Conservation (phyloP, 306 rosid genomes). For the Myrica gale region DNA sequence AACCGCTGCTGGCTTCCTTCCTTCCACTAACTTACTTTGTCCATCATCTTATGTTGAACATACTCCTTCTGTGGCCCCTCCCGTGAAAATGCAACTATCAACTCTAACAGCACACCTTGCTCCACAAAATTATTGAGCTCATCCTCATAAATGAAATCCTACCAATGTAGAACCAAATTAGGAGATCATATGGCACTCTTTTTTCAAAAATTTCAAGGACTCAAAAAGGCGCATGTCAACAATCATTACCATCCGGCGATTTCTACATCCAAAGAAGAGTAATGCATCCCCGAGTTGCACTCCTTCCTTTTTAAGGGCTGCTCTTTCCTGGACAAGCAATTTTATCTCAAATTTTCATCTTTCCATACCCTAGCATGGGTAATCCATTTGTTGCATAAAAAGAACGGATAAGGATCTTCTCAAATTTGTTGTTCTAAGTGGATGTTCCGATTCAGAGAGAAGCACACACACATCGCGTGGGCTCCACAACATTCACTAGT, state of each 20-base stretch:
- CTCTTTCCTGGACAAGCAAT: constrained; percentile 68
- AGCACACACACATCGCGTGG: no score
- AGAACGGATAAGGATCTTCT: not conserved
- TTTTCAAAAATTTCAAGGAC: constrained; percentile 8
- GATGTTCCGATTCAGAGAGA: no score
- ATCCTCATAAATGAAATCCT: constrained; percentile 93
- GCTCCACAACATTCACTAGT: no score
- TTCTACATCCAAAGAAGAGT: constrained; percentile 93
- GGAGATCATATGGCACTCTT: constrained; percentile 22
- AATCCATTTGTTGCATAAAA: constrained; percentile 17
- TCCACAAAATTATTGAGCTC: constrained; percentile 76
- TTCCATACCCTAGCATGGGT: not conserved
- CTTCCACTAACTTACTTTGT: constrained; percentile 50
- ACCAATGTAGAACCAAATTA: constrained; percentile 26
- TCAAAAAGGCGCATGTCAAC: constrained; percentile 12
- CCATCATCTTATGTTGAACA: constrained; percentile 85
- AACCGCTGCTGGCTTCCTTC: constrained; percentile 1
- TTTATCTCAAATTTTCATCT: not conserved
- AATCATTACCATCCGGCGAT: constrained; percentile 72
- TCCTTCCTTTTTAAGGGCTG: constrained; percentile 69
- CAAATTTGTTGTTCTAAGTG: no score
- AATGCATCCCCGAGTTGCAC: constrained; percentile 77
- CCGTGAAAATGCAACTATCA: constrained; percentile 82
- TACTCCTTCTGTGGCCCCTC: constrained; percentile 83
- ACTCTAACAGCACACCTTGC: constrained; percentile 63